Evolutionary conservation across 2,329 filamentous ascomycete genomes (phyloP).

Genomic region (Hymenoscyphus scutula): DNA sequence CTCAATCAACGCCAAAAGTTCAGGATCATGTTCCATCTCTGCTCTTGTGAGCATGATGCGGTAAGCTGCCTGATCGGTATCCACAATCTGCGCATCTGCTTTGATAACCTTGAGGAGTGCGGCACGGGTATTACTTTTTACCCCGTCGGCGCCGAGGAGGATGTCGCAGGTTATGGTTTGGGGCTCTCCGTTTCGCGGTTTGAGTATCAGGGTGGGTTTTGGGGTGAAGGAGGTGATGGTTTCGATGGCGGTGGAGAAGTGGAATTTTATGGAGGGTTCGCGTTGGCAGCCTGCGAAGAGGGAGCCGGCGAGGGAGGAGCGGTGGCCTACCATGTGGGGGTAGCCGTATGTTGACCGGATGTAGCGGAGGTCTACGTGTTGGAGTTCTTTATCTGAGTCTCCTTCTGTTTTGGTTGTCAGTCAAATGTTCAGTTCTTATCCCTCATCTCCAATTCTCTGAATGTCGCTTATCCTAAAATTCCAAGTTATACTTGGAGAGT

Average conservation of each 20-base stretch:
- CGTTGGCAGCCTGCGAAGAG: slow-evolving; percentile 69
- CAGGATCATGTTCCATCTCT: slow-evolving; percentile 64
- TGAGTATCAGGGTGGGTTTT: slow-evolving; percentile 57
- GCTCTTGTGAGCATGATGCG: slow-evolving; percentile 71
- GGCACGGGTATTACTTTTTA: slow-evolving; percentile 51
- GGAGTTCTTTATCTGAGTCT: slow-evolving; percentile 64
- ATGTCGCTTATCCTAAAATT: background rate
- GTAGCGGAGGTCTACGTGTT: slow-evolving; percentile 66
- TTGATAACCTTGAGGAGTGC: slow-evolving; percentile 53
- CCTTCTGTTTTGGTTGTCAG: slow-evolving; percentile 49
- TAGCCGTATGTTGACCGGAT: slow-evolving; percentile 68
- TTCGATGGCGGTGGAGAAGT: slow-evolving; percentile 59
- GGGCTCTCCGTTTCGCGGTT: slow-evolving; percentile 52
- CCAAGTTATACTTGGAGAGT: background rate
- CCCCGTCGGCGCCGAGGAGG: slow-evolving; percentile 53
- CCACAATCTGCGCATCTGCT: slow-evolving; percentile 50
- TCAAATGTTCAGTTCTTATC: background rate
- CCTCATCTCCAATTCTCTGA: background rate
- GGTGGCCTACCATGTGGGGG: slow-evolving; percentile 78
- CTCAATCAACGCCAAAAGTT: slow-evolving; percentile 65
- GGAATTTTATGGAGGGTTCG: slow-evolving; percentile 63
- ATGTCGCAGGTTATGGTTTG: slow-evolving; percentile 51
- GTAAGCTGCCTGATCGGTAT: slow-evolving; percentile 76
- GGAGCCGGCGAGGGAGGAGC: slow-evolving; percentile 66
- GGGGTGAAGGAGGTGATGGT: slow-evolving; percentile 58